These are phyloP conservation scores for Coemansia sp. DNA, from an alignment of 192 early-diverging fungal genomes.

Conservation along the genomic window DNA sequence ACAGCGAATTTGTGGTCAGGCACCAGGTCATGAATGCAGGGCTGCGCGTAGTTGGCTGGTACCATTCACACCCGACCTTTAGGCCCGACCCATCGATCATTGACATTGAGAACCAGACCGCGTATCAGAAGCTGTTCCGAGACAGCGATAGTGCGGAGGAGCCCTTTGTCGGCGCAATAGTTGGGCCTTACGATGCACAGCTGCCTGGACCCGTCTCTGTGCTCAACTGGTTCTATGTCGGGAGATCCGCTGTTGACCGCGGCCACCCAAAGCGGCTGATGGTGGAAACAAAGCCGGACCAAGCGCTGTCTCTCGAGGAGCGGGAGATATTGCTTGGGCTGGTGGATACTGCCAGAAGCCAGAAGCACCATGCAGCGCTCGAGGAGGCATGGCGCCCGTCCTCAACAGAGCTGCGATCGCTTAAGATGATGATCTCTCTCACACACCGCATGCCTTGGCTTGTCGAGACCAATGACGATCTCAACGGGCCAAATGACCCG, in stretches of 20 bases:
- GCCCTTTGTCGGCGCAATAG: conserved; percentile 91
- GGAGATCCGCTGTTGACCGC: conserved; percentile 55
- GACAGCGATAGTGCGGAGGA: conserved; percentile 55
- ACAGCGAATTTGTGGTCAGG: conserved; percentile 70
- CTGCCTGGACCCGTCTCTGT: conserved; percentile 73
- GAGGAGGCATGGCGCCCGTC: conserved; percentile 75
- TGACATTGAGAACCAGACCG: conserved; percentile 86
- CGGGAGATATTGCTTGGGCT: conserved; percentile 58
- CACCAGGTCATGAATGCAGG: conserved; percentile 69
- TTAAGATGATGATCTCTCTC: conserved; percentile 70
- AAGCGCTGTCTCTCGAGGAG: conserved; percentile 52
- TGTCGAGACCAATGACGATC: conserved; percentile 2
- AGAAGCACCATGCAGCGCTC: conserved; percentile 62
- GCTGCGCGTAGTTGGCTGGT: conserved; percentile 89
- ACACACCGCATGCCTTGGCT: conserved; percentile 77
- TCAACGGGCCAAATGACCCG: background rate
- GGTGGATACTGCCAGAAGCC: conserved; percentile 56
- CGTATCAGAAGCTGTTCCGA: conserved; percentile 78
- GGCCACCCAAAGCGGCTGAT: conserved; percentile 67
- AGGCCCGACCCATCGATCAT: conserved; percentile 83
- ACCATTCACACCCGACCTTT: conserved; percentile 92
- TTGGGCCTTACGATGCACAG: conserved; percentile 82
- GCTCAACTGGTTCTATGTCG: conserved; percentile 88
- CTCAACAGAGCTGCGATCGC: conserved; percentile 63
- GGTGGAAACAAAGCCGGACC: conserved; percentile 59